These are phyloP conservation scores for Aureobasidium sp. DNA, from an alignment of 2,329 filamentous ascomycete species.

Conservation along the genomic window DNA sequence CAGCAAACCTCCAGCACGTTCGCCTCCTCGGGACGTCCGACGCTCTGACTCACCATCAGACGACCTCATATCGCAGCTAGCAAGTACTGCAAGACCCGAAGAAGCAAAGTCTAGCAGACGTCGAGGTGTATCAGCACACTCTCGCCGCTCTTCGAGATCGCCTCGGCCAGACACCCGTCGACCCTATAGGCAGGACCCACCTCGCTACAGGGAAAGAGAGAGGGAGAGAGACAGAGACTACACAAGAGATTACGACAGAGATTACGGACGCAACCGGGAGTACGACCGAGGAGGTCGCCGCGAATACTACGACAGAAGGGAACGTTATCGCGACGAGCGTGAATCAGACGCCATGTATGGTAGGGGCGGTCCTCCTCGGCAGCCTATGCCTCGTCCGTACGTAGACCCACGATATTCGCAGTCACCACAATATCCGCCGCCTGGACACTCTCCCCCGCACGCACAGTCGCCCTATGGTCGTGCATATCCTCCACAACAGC, in stretches of 20 bases:
- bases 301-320: conserved; percentile 16
- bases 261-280: not conserved
- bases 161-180: conserved; percentile 21
- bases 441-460: conserved; percentile 38
- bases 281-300: conserved; percentile 5
- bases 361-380: conserved; percentile 18
- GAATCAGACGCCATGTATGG: conserved; percentile 19
- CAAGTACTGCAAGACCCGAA: conserved; percentile 10
- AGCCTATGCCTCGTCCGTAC: conserved; percentile 16
- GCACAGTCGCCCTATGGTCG: conserved; percentile 55
- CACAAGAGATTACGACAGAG: conserved; percentile 15
- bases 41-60: conserved; percentile 21
- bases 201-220: conserved; percentile 17
- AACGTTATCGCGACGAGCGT: conserved; percentile 13
- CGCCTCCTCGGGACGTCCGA: not conserved
- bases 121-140: not conserved
- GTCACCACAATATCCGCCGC: conserved; percentile 47
- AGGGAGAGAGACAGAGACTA: conserved; percentile 7
- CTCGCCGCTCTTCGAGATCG: conserved; percentile 21
- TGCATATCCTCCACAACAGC: conserved; percentile 45
- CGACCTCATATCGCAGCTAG: conserved; percentile 19
- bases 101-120: conserved; percentile 11
- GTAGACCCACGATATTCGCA: conserved; percentile 38
- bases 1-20: conserved; percentile 11
- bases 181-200: conserved; percentile 24